A percentile compares a stretch with the other conserved stretches of the same genome.
phyloP scores from a whole-genome alignment of 1,284 basidiomycete genomes.

The Neotropicomus parvogracilis region DNA sequence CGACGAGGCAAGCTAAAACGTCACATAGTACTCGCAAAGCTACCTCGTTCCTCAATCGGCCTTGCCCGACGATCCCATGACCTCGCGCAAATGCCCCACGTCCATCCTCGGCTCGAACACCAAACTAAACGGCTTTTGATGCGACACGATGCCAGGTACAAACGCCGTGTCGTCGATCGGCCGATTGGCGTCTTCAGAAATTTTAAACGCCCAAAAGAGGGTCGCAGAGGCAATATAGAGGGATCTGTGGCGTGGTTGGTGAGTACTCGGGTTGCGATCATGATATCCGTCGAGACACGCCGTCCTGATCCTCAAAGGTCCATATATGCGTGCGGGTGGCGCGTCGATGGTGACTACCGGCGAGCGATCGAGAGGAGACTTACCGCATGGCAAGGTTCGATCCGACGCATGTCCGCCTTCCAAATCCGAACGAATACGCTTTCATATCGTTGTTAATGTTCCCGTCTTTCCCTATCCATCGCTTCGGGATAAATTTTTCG shows the following conservation, averaged over 20 bases:
- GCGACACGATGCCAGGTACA: conserved; percentile 53
- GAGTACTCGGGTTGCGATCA: no score
- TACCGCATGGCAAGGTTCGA: conserved; percentile 48
- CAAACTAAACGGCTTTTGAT: conserved; percentile 53
- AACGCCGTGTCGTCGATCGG: conserved; percentile 58
- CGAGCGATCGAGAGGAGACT: background rate
- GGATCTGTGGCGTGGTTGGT: conserved; percentile 36
- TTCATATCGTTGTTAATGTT: conserved; percentile 47
- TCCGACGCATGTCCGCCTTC: conserved; percentile 58
- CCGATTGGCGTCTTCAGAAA: conserved; percentile 42
- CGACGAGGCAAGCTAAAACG: no score
- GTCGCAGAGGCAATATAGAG: conserved; percentile 57
- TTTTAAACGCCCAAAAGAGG: conserved; percentile 57
- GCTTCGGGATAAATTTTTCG: conserved; percentile 53
- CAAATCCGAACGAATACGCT: conserved; percentile 59
- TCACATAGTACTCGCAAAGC: no score
- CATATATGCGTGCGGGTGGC: background rate
- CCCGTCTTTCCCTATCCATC: conserved; percentile 54
- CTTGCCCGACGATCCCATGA: conserved; percentile 3
- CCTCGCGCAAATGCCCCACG: conserved; percentile 7
- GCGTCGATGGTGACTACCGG: background rate
- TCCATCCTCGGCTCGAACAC: conserved; percentile 43
- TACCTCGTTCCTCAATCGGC: background rate
- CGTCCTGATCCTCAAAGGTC: background rate
- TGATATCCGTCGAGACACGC: background rate